These are phyloP conservation scores for Scytalidium sp. DNA, from an alignment of 2,329 filamentous ascomycete genomes.

Conservation along the genomic window DNA sequence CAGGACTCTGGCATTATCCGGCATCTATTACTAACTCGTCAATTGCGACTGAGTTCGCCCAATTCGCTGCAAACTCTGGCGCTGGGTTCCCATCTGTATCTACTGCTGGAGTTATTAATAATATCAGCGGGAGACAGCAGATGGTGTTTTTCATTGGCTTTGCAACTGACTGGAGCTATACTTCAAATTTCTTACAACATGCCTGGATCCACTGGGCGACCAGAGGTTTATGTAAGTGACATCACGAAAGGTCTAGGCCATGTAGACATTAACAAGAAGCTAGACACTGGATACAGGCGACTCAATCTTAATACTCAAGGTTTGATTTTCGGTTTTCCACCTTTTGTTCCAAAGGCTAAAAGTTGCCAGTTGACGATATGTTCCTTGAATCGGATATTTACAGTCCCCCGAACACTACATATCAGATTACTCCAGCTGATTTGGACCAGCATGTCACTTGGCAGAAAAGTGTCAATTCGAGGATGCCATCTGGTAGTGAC, in stretches of 20 bases:
- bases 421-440: slow-evolving; percentile 46
- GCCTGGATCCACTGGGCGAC: slow-evolving; percentile 62
- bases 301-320: slow-evolving; percentile 21
- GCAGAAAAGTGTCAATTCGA: slow-evolving; percentile 38
- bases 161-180: slow-evolving; percentile 38
- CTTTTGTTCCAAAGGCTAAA: slow-evolving; percentile 12
- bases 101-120: slow-evolving; percentile 58
- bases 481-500: slow-evolving; percentile 47
- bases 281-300: slow-evolving; percentile 23
- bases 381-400: slow-evolving; percentile 52
- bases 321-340: slow-evolving; percentile 5
- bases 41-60: slow-evolving; percentile 52
- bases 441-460: slow-evolving; percentile 43
- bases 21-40: slow-evolving; percentile 50
- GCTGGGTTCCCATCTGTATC: slow-evolving; percentile 31
- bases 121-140: slow-evolving; percentile 53
- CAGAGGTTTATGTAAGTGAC: slow-evolving; percentile 42
- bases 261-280: not conserved
- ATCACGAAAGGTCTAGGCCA: not conserved
- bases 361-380: slow-evolving; percentile 54
- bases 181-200: slow-evolving; percentile 58
- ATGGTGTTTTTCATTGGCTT: slow-evolving; percentile 60
- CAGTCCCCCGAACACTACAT: slow-evolving; percentile 42
- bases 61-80: slow-evolving; percentile 42
- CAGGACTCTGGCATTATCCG: slow-evolving; percentile 56